phyloP scores from a whole-genome alignment of 306 rosid species.

The Prosopis cineraria region DNA sequence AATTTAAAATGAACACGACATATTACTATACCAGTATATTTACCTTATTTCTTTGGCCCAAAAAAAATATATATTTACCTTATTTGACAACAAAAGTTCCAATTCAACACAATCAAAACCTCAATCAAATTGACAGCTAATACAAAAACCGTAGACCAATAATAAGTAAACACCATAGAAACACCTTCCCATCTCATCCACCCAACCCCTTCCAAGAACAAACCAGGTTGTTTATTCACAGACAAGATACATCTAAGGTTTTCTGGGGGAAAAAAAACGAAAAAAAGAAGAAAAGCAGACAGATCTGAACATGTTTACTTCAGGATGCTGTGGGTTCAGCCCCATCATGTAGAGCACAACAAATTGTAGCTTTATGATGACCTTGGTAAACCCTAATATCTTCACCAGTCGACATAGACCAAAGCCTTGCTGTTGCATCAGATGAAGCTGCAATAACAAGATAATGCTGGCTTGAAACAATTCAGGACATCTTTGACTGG shows the following conservation, averaged over 20 bases:
- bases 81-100: background rate
- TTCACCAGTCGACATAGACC: constrained; percentile 89
- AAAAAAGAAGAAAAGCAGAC: background rate
- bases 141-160: background rate
- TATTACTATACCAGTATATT: background rate
- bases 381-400: constrained; percentile 88
- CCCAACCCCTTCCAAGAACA: background rate
- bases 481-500: background rate
- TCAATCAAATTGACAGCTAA: background rate
- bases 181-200: background rate
- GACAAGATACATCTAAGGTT: constrained; percentile 11
- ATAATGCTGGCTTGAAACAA: background rate
- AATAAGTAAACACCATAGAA: background rate
- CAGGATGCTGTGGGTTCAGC: constrained; percentile 76
- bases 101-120: background rate
- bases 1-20: background rate
- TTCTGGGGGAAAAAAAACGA: background rate
- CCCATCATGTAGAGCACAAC: constrained; percentile 97
- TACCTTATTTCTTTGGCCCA: background rate
- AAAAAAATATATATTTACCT: too few relatives aligned
- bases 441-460: constrained; percentile 76
- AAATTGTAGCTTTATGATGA: constrained; percentile 92
- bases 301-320: constrained; percentile 12
- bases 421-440: constrained; percentile 93
- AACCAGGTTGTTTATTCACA: constrained; percentile 34